Conservation (phyloP, 495 filamentous ascomycete species). For the Aspergillus nidulans region DNA sequence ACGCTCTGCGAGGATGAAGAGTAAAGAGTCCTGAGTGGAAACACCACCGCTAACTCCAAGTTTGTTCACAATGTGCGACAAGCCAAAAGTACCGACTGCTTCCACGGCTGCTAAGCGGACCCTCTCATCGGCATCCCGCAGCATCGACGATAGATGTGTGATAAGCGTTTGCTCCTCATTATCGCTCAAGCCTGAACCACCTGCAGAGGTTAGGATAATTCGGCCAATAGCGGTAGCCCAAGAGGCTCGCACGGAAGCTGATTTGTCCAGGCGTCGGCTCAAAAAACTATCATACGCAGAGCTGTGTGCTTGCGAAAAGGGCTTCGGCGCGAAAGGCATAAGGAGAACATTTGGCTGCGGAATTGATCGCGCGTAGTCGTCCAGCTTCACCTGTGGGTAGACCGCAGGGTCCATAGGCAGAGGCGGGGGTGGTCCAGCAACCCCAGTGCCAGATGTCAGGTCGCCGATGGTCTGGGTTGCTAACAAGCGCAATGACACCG, state of each 20-base stretch:
- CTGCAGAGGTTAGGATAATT: constrained; percentile 78
- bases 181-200: constrained; percentile 74
- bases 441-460: constrained; percentile 85
- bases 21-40: constrained; percentile 60
- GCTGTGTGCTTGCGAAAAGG: constrained; percentile 76
- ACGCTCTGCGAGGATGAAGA: constrained; percentile 78
- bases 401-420: constrained; percentile 70
- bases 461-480: constrained; percentile 93
- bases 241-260: constrained; percentile 67
- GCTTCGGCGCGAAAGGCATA: constrained; percentile 73
- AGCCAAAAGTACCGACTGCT: constrained; percentile 69
- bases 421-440: constrained; percentile 74
- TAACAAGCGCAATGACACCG: constrained; percentile 74
- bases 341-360: constrained; percentile 63
- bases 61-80: constrained; percentile 74
- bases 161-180: constrained; percentile 72
- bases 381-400: constrained; percentile 71
- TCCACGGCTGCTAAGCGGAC: constrained; percentile 85
- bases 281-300: constrained; percentile 76
- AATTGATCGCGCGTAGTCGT: constrained; percentile 47
- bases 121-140: constrained; percentile 83
- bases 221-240: constrained; percentile 84
- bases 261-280: constrained; percentile 79
- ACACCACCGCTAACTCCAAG: constrained; percentile 71
- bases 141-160: constrained; percentile 67